phyloP scores from a whole-genome alignment of 2,329 filamentous ascomycete genomes.

The Venturiaceae sp. region DNA sequence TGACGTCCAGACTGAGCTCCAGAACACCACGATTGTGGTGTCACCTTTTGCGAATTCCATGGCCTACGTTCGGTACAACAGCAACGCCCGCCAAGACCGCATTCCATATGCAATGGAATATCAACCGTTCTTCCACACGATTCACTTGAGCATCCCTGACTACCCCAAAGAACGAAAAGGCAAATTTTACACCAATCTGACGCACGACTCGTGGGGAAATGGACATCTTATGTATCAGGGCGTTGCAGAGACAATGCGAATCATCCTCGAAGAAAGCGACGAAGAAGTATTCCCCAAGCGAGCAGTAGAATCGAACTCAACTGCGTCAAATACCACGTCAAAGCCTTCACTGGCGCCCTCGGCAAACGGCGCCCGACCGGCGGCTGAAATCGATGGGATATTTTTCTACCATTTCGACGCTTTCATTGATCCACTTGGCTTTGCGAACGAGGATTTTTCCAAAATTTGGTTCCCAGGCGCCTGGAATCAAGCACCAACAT shows the following conservation, averaged over 20 bases:
- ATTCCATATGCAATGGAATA: constrained; percentile 17
- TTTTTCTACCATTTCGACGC: constrained; percentile 25
- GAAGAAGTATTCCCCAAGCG: constrained; percentile 12
- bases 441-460: constrained; percentile 15
- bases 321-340: neutral
- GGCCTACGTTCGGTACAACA: constrained; percentile 21
- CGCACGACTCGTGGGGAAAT: constrained; percentile 18
- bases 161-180: neutral
- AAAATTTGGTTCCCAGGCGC: constrained; percentile 20
- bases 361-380: no score
- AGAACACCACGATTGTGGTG: no score
- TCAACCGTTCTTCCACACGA: constrained; percentile 20
- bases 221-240: constrained; percentile 15
- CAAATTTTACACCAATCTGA: constrained; percentile 16
- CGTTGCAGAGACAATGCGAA: constrained; percentile 20
- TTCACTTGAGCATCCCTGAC: constrained; percentile 21
- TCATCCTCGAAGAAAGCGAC: constrained; percentile 16
- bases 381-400: constrained; percentile 21
- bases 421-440: constrained; percentile 22
- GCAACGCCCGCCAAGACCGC: constrained; percentile 16
- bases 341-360: no score
- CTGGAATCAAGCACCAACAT: constrained; percentile 14
- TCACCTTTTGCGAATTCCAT: constrained; percentile 20
- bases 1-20: no score
- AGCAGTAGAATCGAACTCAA: neutral